Conservation (phyloP, 306 rosid species). For the Rosa chinensis region DNA sequence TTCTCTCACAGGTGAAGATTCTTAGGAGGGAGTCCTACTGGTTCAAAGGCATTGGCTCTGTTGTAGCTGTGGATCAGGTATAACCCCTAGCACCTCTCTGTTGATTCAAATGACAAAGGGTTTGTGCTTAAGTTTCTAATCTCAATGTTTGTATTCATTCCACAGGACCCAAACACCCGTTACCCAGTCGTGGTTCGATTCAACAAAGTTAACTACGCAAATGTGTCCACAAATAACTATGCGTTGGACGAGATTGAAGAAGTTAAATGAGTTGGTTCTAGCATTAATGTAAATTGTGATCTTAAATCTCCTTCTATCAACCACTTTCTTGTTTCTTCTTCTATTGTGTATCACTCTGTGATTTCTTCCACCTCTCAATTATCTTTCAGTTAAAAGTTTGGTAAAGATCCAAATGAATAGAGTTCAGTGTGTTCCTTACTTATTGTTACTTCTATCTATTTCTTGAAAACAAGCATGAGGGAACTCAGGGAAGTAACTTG, state of each 20-base stretch:
- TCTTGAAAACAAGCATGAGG: slow-evolving; percentile 1
- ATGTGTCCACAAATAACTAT: slow-evolving; percentile 86
- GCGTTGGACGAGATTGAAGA: slow-evolving; percentile 85
- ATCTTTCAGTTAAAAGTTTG: slow-evolving; percentile 16
- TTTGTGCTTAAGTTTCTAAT: slow-evolving; percentile 6
- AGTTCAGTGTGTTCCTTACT: neutral
- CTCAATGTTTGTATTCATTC: neutral
- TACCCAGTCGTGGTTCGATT: slow-evolving; percentile 89
- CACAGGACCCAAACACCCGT: slow-evolving; percentile 74
- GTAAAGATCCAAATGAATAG: slow-evolving; percentile 5
- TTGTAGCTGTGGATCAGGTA: slow-evolving; percentile 90
- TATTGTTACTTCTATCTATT: neutral
- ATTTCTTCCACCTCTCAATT: slow-evolving; percentile 22
- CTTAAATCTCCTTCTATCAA: slow-evolving; percentile 38
- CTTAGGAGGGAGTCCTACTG: slow-evolving; percentile 87
- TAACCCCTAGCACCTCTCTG: slow-evolving; percentile 16
- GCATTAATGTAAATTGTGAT: slow-evolving; percentile 34
- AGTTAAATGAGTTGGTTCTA: slow-evolving; percentile 43
- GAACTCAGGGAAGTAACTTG: neutral
- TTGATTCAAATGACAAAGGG: neutral
- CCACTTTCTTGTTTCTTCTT: slow-evolving; percentile 32
- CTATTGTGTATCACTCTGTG: slow-evolving; percentile 47
- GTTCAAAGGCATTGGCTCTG: slow-evolving; percentile 73
- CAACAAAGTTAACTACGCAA: slow-evolving; percentile 82
- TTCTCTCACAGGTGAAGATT: slow-evolving; percentile 66